Percentiles rank a stretch among this genome's conserved stretches.
Conservation (phyloP, 1,139 yeast species). For the Suhomyces chickasaworum region DNA sequence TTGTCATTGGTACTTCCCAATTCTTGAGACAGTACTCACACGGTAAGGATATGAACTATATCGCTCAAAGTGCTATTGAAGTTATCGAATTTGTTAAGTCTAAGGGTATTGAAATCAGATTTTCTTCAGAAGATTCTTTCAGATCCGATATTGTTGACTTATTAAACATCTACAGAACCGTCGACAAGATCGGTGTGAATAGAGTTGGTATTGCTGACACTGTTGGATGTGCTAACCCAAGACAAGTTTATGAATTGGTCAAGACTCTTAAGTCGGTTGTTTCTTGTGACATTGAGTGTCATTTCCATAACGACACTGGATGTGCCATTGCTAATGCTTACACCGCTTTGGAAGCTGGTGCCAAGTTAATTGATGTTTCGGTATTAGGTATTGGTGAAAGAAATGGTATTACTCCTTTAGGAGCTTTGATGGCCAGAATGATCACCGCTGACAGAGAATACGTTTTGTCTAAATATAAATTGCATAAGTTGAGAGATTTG, state of each 20-base stretch:
- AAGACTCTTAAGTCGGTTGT: constrained; percentile 60
- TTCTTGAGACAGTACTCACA: constrained; percentile 89
- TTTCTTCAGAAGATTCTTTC: constrained; percentile 59
- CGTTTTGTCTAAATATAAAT: constrained; percentile 57
- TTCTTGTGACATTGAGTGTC: constrained; percentile 59
- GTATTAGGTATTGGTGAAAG: constrained; percentile 64
- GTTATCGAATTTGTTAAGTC: constrained; percentile 61
- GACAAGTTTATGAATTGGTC: constrained; percentile 61
- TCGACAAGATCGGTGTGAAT: constrained; percentile 60
- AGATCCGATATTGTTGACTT: constrained; percentile 60
- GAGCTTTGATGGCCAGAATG: constrained; percentile 66
- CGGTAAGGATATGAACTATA: constrained; percentile 98
- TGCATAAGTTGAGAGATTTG: constrained; percentile 55
- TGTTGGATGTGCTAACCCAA: constrained; percentile 62
- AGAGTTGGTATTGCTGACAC: constrained; percentile 65
- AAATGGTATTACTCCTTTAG: constrained; percentile 61
- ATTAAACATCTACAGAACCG: constrained; percentile 57
- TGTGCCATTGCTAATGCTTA: constrained; percentile 65
- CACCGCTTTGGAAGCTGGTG: constrained; percentile 65
- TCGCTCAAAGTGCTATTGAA: constrained; percentile 78
- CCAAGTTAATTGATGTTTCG: constrained; percentile 57
- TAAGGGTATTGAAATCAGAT: constrained; percentile 59
- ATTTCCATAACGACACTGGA: constrained; percentile 64
- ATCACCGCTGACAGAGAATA: constrained; percentile 61
- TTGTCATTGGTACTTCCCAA: constrained; percentile 60